These are phyloP conservation scores for Hippophae rhamnoides DNA, from an alignment of 306 rosid species.

Conservation along the genomic window DNA sequence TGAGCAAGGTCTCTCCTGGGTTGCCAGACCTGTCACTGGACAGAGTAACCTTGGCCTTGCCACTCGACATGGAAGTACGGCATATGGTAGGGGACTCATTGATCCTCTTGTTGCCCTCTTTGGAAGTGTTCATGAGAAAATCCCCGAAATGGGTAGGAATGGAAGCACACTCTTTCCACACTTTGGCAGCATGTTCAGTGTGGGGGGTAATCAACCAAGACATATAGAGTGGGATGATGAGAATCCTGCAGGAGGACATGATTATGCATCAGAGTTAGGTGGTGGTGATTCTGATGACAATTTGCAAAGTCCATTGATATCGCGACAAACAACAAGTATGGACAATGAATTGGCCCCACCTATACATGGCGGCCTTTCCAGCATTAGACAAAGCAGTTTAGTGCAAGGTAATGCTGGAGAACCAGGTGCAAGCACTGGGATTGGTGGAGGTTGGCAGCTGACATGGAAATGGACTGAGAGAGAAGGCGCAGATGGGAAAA, in stretches of 20 bases:
- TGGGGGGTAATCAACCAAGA: conserved; percentile 72
- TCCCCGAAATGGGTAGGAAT: conserved; percentile 77
- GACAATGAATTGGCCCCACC: conserved; percentile 63
- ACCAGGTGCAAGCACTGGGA: conserved; percentile 58
- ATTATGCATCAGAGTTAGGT: conserved; percentile 52
- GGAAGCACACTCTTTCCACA: conserved; percentile 84
- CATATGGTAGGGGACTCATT: conserved; percentile 46
- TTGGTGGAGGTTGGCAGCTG: conserved; percentile 97
- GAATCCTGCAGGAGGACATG: conserved; percentile 73
- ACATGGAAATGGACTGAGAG: conserved; percentile 93
- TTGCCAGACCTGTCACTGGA: conserved; percentile 73
- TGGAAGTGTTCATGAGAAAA: conserved; percentile 84
- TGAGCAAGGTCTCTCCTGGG: conserved; percentile 79
- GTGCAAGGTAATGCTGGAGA: conserved; percentile 40
- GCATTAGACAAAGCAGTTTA: conserved; percentile 53
- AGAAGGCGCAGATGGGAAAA: conserved; percentile 67
- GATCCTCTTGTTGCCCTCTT: conserved; percentile 90
- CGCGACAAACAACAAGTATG: conserved; percentile 77
- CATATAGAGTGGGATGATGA: conserved; percentile 94
- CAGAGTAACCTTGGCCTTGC: conserved; percentile 48
- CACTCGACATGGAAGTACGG: conserved; percentile 76
- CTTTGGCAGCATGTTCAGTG: conserved; percentile 94
- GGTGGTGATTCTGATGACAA: conserved; percentile 67
- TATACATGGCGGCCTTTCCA: conserved; percentile 54
- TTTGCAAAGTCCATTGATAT: conserved; percentile 74